These are phyloP conservation scores for Mycena vulgaris DNA, from an alignment of 768 basidiomycete genomes.

Conservation along the genomic window DNA sequence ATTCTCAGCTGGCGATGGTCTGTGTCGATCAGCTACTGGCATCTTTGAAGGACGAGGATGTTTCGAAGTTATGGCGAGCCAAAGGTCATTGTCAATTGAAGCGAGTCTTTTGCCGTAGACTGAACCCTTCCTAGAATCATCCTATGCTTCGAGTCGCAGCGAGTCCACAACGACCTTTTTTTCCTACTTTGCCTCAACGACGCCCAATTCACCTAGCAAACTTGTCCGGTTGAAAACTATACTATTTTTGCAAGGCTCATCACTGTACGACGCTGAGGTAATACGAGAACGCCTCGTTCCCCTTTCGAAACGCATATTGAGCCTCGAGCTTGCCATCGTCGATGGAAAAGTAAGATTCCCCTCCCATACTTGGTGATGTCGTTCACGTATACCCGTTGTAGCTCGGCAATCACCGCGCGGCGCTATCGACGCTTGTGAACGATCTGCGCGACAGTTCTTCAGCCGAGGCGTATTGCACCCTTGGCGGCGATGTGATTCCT, in stretches of 20 bases:
- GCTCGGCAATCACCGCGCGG: conserved; percentile 68
- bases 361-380: not conserved
- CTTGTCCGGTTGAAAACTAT: conserved; percentile 79
- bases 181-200: conserved; percentile 86
- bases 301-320: conserved; percentile 65
- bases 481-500: conserved; percentile 83
- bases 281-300: conserved; percentile 63
- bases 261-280: conserved; percentile 70
- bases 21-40: conserved; percentile 70
- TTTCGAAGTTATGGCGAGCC: conserved; percentile 78
- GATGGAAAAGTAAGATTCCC: conserved; percentile 76
- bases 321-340: conserved; percentile 83
- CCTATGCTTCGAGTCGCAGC: conserved; percentile 63
- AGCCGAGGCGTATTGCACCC: conserved; percentile 89
- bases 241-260: conserved; percentile 87
- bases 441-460: conserved; percentile 81
- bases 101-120: conserved; percentile 5
- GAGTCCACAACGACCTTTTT: conserved; percentile 64
- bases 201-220: conserved; percentile 85
- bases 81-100: conserved; percentile 63
- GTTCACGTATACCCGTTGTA: conserved; percentile 28
- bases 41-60: conserved; percentile 64
- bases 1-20: conserved; percentile 73
- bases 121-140: conserved; percentile 56
- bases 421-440: conserved; percentile 77